phyloP scores from a whole-genome alignment of 2,329 filamentous ascomycete genomes.

The Fusarium multiceps region DNA sequence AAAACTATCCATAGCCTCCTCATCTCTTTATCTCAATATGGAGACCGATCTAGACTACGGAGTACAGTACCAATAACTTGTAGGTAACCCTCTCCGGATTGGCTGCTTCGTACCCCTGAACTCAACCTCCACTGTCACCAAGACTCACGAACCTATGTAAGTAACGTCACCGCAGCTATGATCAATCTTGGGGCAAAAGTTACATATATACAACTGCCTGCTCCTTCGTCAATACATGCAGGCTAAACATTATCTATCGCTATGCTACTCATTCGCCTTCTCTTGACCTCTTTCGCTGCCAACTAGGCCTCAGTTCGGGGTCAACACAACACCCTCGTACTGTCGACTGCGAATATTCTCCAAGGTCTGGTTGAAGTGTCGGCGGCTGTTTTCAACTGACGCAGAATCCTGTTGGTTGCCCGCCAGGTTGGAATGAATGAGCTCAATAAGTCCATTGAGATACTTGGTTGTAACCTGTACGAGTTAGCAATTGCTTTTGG shows the following conservation, averaged over 20 bases:
- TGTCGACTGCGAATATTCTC: slow-evolving; percentile 93
- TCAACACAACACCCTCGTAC: slow-evolving; percentile 89
- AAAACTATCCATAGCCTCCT: neutral
- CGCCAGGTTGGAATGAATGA: slow-evolving; percentile 95
- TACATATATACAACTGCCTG: slow-evolving; percentile 48
- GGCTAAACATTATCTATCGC: slow-evolving; percentile 46
- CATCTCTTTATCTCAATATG: neutral
- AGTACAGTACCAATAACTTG: neutral
- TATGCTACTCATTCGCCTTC: slow-evolving; percentile 31
- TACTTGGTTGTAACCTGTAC: slow-evolving; percentile 89
- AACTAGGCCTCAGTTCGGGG: slow-evolving; percentile 57
- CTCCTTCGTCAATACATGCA: slow-evolving; percentile 23
- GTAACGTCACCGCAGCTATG: slow-evolving; percentile 4
- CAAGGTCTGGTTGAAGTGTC: slow-evolving; percentile 93
- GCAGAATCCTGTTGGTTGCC: slow-evolving; percentile 85
- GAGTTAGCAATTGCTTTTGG: slow-evolving; percentile 24
- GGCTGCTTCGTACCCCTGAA: slow-evolving; percentile 15
- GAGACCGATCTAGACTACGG: neutral
- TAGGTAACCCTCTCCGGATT: neutral
- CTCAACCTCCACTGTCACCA: slow-evolving; percentile 2
- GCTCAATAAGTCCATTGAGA: slow-evolving; percentile 95
- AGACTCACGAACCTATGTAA: neutral
- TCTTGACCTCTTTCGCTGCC: slow-evolving; percentile 2
- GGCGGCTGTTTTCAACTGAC: slow-evolving; percentile 87
- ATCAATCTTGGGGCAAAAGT: slow-evolving; percentile 41